phyloP scores from a whole-genome alignment of 225 moss, liverwort and hornwort genomes.

The Asterella californica region DNA sequence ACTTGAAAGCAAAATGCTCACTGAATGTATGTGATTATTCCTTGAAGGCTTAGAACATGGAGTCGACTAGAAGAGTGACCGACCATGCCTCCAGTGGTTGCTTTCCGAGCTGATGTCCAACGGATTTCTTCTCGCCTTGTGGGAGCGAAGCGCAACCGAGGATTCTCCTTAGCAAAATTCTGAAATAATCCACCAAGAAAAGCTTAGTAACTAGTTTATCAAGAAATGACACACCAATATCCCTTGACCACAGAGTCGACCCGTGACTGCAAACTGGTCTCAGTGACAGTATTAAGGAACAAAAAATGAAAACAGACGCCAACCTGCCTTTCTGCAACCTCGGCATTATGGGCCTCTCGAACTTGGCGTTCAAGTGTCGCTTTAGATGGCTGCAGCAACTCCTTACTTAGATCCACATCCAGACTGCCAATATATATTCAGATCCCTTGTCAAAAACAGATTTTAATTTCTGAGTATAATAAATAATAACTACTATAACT shows the following conservation, averaged over 20 bases:
- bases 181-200: background rate
- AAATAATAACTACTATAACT: background rate
- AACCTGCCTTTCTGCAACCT: constrained; percentile 34
- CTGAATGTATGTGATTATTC: background rate
- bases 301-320: background rate
- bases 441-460: background rate
- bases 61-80: background rate
- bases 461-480: background rate
- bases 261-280: background rate
- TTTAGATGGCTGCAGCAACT: constrained; percentile 84
- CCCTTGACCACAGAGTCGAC: background rate
- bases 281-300: background rate
- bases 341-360: constrained; percentile 52
- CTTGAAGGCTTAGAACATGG: background rate
- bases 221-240: background rate
- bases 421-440: constrained; percentile 49
- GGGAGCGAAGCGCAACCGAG: constrained; percentile 37
- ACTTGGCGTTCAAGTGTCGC: constrained; percentile 83
- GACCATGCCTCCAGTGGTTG: constrained; percentile 70
- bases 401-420: constrained; percentile 84
- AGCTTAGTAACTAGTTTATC: too few species aligned
- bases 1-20: background rate
- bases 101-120: constrained; percentile 79
- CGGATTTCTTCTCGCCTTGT: constrained; percentile 52
- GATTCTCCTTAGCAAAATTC: constrained; percentile 17